Base-by-base conservation (phyloP, 2,329 filamentous ascomycete species). In the Cladosporium sp. region DNA sequence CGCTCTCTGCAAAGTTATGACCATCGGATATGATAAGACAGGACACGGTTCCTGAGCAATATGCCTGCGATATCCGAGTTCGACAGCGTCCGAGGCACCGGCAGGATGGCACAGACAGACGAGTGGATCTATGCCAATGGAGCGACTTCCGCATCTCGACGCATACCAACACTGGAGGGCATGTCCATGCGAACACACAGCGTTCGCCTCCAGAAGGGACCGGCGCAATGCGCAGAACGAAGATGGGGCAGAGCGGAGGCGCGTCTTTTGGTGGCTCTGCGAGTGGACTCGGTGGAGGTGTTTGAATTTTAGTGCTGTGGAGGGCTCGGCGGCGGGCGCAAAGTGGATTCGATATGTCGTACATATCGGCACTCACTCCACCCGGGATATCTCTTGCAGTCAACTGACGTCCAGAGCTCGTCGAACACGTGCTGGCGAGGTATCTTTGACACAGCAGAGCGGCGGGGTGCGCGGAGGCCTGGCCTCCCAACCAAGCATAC, bases 301-400 rank as follows among this genome's bases (percentile, higher is more conserved):
- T 19, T 39, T 39, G 34, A 37, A 25, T 50, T 37, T 37, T 56
- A 45, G 42, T 19, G 38, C n/a, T 39, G 54, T 47, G 54, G 54
- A 56, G 54, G 54, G 34, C 11, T 45, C 30, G 30, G 30, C 30
- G 30, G 30, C 11, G 30, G 30, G 30, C 8, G 34, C 11, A 39
- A 39, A 28, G 54, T 56, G 54, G 54, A 56, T 56, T 56, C n/a
- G 30, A 17, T 49, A 56, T 56, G 42, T 56, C 39, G 39, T 55
- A 36, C 51, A 55, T 43, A 43, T 47, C 49, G 49, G 49, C 49
- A 51, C 34, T 51, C 36, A 19, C 34, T 25, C 49, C 49, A 50
- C 28, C 47, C 47, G 47, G 49, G 14, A 20, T 38, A 38, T 34
- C 22, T 15, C 22, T 1, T 15, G 17, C 17, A 37, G 47, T 50